These are phyloP conservation scores for Trypanosoma lewisi DNA, from an alignment of 208 protist genomes.

Conservation along the genomic window DNA sequence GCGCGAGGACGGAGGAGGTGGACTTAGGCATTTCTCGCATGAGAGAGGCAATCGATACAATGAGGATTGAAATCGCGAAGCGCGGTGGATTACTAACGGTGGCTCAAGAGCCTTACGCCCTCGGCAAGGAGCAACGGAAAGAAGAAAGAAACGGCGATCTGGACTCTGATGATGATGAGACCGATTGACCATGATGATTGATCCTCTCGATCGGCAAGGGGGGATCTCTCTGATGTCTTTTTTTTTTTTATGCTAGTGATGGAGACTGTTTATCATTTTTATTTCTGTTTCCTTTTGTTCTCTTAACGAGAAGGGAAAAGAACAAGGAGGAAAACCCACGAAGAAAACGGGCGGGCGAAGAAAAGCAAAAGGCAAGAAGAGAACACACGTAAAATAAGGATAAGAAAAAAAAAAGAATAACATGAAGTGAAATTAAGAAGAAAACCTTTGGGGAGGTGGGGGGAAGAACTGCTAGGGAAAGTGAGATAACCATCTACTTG, in stretches of 20 bases:
- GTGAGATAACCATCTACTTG: too few species aligned
- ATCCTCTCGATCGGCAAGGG: not conserved
- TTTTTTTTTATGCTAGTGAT: slow-evolving; percentile 20
- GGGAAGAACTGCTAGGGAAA: too few species aligned
- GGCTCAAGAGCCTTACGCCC: slow-evolving; percentile 73
- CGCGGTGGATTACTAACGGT: slow-evolving; percentile 87
- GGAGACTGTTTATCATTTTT: not conserved
- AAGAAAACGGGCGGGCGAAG: too few species aligned
- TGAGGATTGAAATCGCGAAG: slow-evolving; percentile 88
- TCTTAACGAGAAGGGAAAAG: too few species aligned
- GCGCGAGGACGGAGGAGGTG: slow-evolving; percentile 90
- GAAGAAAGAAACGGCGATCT: slow-evolving; percentile 50
- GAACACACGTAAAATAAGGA: too few species aligned
- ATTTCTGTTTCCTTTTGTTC: not conserved
- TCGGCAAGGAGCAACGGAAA: slow-evolving; percentile 53
- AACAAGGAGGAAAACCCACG: too few species aligned
- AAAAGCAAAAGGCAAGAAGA: too few species aligned
- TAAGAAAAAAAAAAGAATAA: too few species aligned
- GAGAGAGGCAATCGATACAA: slow-evolving; percentile 84
- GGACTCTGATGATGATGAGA: slow-evolving; percentile 78
- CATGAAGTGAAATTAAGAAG: too few species aligned
- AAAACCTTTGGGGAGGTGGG: too few species aligned
- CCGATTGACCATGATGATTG: slow-evolving; percentile 32
- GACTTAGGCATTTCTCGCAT: slow-evolving; percentile 91
- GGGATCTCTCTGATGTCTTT: slow-evolving; percentile 2